Evolutionary conservation across 23 red algal species (phyloP).

Genomic region (Porphyridium purpureum): DNA sequence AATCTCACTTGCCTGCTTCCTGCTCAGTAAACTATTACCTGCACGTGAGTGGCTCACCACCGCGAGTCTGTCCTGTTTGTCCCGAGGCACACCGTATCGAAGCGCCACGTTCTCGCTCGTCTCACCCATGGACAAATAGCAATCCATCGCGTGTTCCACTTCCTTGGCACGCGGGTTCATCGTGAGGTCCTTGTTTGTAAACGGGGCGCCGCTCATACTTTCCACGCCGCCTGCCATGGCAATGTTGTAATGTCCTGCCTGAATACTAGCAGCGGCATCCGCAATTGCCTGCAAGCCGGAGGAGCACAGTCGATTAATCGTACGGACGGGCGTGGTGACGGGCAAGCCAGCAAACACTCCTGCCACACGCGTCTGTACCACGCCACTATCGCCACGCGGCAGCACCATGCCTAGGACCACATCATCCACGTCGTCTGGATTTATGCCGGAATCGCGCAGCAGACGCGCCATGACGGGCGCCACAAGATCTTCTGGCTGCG

Average conservation of each 20-base stretch:
- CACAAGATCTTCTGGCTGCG: conserved; percentile 61
- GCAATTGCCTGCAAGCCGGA: conserved; percentile 97
- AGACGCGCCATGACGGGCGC: conserved; percentile 54
- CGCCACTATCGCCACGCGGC: conserved; percentile 70
- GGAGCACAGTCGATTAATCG: conserved; percentile 89
- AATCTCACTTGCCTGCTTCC: conserved; percentile 69
- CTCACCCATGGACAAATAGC: conserved; percentile 90
- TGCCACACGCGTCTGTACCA: conserved; percentile 64
- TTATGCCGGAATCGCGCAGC: conserved; percentile 33
- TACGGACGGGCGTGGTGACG: conserved; percentile 42
- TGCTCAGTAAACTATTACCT: conserved; percentile 43
- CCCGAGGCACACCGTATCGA: conserved; percentile 47
- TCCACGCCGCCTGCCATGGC: conserved; percentile 87
- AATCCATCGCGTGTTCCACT: conserved; percentile 24
- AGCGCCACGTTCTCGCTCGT: conserved; percentile 95
- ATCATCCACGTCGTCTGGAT: conserved; percentile 50
- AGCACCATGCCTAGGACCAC: conserved; percentile 74
- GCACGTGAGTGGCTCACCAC: conserved; percentile 78
- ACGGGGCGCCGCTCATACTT: conserved; percentile 78
- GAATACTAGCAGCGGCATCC: conserved; percentile 81
- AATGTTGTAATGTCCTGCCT: conserved; percentile 58
- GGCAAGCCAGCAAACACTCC: conserved; percentile 61
- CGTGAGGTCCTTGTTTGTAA: conserved; percentile 36
- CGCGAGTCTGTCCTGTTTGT: conserved; percentile 71
- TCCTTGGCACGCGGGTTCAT: conserved; percentile 34